Evolutionary conservation across 2,329 filamentous ascomycete genomes (phyloP), one percentile per base, ranked within the genome.

Genomic region (Arthrobotrys sphaeroides): DNA sequence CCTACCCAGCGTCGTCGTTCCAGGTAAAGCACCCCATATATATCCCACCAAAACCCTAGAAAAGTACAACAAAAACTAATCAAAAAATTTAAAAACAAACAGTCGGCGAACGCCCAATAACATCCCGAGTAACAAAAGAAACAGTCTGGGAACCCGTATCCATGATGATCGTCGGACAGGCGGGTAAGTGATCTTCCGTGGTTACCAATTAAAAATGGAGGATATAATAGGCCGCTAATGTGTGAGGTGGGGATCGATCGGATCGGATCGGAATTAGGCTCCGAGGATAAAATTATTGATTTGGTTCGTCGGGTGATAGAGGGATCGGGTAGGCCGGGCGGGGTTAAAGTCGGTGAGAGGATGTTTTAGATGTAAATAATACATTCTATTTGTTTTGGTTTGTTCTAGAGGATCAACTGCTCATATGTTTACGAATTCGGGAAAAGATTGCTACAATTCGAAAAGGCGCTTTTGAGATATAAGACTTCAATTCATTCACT

Each of bases 401-500:
- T n/a, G n/a, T n/a, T n/a, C n/a, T n/a, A n/a, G n/a, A n/a, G n/a
- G n/a, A n/a, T n/a, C n/a, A n/a, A n/a, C 7, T n/a, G 36, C 7
- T 38, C 36, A 38, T 38, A 7, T 7, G 36, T 7, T 38, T n/a
- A 38, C 7, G n/a, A 38, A 38, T 7, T 7, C 36, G 36, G 36
- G 36, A 38, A 7, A n/a, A n/a, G n/a, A n/a, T n/a, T n/a, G n/a
- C n/a, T n/a, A n/a, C n/a, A n/a, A n/a, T n/a, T n/a, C n/a, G n/a
- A 6, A 16, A n/a, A 24, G 28, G 40, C 18, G 13, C 5, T 22
- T 18, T 40, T 28, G 36, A 45, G 28, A 68, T 53, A 67, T 55
- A 36, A 62, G 57, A 55, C 64, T 74, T 74, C 55, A 59, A 74
- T 74, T 74, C 70, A 66, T 74, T 65, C 62, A 74, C 70, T 68